Evolutionary conservation across 805 yeast species (phyloP).

Genomic region (Barnettozyma siamensis): DNA sequence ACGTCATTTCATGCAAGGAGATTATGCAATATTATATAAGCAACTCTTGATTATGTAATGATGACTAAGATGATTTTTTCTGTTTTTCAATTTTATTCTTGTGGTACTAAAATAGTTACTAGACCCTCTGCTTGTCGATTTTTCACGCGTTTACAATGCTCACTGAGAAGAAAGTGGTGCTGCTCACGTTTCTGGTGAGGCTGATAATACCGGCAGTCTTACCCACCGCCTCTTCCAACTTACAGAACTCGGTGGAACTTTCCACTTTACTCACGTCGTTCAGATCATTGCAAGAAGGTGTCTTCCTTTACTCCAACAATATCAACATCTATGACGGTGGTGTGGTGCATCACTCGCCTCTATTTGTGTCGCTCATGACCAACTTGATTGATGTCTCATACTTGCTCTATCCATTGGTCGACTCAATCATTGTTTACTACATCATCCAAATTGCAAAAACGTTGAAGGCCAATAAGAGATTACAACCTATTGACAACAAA

Average conservation of each 20-base stretch:
- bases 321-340: conserved; percentile 78
- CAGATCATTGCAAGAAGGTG: conserved; percentile 59
- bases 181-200: conserved; percentile 16
- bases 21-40: too few relatives aligned
- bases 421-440: conserved; percentile 49
- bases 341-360: conserved; percentile 79
- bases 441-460: conserved; percentile 45
- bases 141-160: background rate
- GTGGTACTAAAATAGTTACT: too few relatives aligned
- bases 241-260: conserved; percentile 44
- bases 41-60: too few relatives aligned
- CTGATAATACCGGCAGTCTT: conserved; percentile 11
- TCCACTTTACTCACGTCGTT: conserved; percentile 73
- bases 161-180: conserved; percentile 11
- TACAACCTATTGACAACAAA: conserved; percentile 1
- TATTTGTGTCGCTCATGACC: conserved; percentile 50
- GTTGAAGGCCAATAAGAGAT: conserved; percentile 9
- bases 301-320: conserved; percentile 50
- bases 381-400: conserved; percentile 18
- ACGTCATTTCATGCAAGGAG: too few relatives aligned
- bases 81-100: too few relatives aligned
- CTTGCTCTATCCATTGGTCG: conserved; percentile 51
- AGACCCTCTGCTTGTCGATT: too few relatives aligned
- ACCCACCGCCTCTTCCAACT: conserved; percentile 14
- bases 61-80: too few relatives aligned